Base-by-base conservation (phyloP, 1,139 yeast species). In the Magnusiomyces suaveolens region DNA sequence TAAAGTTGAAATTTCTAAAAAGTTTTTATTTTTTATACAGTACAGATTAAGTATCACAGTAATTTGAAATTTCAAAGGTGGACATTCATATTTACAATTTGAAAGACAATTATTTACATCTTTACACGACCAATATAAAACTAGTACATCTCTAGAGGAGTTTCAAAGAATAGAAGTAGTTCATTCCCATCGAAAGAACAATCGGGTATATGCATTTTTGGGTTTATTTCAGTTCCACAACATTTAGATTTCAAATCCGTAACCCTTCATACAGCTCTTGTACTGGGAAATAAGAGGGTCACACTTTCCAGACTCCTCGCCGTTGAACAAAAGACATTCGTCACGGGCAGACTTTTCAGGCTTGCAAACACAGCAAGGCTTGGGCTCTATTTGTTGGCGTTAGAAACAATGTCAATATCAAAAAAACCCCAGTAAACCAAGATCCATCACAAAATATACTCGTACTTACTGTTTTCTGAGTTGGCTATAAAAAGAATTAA, bases 281-380 rank as follows among this genome's bases (percentile, higher is more conserved):
- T 90, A 92, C 59, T 81, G 75, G 39, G 72, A 70, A 59, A 92
- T 84, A 56, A 87, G 69, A 54, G 78, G 78, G 59, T 83, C 80
- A 72, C 98, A 92, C 65, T 88, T 84, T 43, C 85, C 90, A 54
- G 87, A 76, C 41, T 89, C 96, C 63, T 84, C 84, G 51, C 96
- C 97, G 64, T 87, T 82, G 64, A 80, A 73, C 58, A 92, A 76
- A 57, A 90, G 74, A 68, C 98, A 92, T 65, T 89, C 89, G 66
- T 92, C 98, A 66, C 98, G 79, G 26, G 72, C 69, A 60, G 84
- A 78, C 74, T 90, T 92, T 67, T 90, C 94, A 41, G 84, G 86
- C 62, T 84, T 79, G 71, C 98, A 92, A 33, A 92, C 97, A 66
- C 98, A 92, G 72, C 98, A 92, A 58, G 98, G 97, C 73, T 90